These are phyloP conservation scores for Emydomyces testavorans DNA, from an alignment of 2,329 filamentous ascomycete species.

Conservation along the genomic window DNA sequence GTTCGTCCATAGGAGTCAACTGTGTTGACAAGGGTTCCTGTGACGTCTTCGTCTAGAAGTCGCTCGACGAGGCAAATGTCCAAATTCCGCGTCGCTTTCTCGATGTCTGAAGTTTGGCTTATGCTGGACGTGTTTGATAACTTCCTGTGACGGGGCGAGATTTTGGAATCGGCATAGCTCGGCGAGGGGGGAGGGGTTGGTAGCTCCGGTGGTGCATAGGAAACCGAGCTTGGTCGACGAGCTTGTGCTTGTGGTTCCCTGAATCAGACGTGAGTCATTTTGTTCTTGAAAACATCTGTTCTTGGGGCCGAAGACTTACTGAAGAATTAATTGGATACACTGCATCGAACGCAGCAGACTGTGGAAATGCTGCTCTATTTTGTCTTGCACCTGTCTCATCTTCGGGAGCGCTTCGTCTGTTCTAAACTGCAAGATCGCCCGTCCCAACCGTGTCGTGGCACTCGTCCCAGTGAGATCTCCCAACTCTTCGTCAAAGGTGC, in stretches of 20 bases:
- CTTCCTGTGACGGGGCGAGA: background rate
- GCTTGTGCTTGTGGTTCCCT: background rate
- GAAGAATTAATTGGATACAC: background rate
- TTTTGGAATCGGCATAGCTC: background rate
- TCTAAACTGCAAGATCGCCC: slow-evolving; percentile 2
- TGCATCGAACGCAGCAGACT: slow-evolving; percentile 5
- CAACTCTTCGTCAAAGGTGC: slow-evolving; percentile 7
- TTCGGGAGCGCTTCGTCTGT: slow-evolving; percentile 8
- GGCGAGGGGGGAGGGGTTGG: slow-evolving; percentile 4
- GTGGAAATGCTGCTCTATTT: slow-evolving; percentile 3
- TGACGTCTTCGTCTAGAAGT: slow-evolving; percentile 3
- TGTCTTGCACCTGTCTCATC: slow-evolving; percentile 4
- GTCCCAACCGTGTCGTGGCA: slow-evolving; percentile 7
- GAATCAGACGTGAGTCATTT: background rate
- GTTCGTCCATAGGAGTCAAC: slow-evolving; percentile 3
- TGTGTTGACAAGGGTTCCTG: background rate
- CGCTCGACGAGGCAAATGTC: slow-evolving; percentile 7
- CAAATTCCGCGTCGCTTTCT: slow-evolving; percentile 2
- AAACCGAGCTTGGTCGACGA: background rate
- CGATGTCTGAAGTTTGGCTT: slow-evolving; percentile 8
- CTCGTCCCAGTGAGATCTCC: slow-evolving; percentile 7
- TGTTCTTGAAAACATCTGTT: background rate
- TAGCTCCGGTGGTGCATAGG: background rate
- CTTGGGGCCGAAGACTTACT: slow-evolving; percentile 2
- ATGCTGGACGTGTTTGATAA: slow-evolving; percentile 1